Base-by-base conservation (phyloP, 2,329 filamentous ascomycete species). In the Cordyceps tenuipes region DNA sequence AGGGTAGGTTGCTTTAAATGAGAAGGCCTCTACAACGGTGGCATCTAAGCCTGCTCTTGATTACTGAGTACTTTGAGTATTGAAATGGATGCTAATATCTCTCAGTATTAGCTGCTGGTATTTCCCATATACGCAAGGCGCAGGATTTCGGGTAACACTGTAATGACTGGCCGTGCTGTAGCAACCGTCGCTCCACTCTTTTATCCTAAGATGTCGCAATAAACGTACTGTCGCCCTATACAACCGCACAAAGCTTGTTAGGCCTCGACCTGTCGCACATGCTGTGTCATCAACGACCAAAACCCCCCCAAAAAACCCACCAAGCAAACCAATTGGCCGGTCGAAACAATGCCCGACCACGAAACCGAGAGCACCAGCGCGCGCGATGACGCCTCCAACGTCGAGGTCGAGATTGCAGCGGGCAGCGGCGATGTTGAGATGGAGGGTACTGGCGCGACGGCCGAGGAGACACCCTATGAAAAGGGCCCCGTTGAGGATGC, bases 361-460 rank as follows among this genome's bases (percentile, higher is more conserved):
- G 65, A 67, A n/a, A 19, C 31, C 3, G 57, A 59, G 29, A 64
- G 60, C 23, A 43, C 47, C 34, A 54, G 57, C 58, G 51, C 19
- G 46, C 53, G 46, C 44, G 61, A 65, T 2, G 66, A 67, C 36
- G 62, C 60, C 9, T 62, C 63, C 3, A 59, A 44, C 36, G 47
- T 48, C 19, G 65, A 64, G 31, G 65, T 70, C 13, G 60, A 60
- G 34, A 26, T 58, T 13, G 57, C 62, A 3, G 70, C 70, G 56
- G 65, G 68, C 13, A 47, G n/a, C 41, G 29, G 3, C 29, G 73
- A 77, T 26, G 70, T 75, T 50, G 74, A 77, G 55, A 77, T 77
- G 75, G 64, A 66, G 9, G 74, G 73, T 39, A 66, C 62, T 48
- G 53, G 55, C 19, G 46, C 51, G 19, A 68, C 60, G 47, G 57